A percentile compares a stretch with the other conserved stretches of the same genome.
Evolutionary conservation across 2,329 filamentous ascomycete genomes (phyloP).

Genomic region (Talaromyces piceae): DNA sequence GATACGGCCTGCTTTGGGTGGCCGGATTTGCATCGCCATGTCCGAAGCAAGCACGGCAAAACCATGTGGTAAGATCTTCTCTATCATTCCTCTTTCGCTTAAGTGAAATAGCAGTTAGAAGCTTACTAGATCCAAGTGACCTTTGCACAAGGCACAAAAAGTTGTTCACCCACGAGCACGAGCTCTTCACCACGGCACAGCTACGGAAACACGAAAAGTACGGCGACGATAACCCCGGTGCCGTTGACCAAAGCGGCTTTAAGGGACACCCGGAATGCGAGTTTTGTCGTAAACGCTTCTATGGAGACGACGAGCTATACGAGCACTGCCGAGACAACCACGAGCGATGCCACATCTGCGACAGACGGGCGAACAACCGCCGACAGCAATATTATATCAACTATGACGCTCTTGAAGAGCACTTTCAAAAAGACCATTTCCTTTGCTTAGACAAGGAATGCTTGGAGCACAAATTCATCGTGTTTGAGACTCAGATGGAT

Average conservation of each 20-base stretch:
- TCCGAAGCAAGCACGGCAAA: slow-evolving; percentile 72
- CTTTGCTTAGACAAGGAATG: slow-evolving; percentile 80
- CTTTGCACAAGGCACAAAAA: slow-evolving; percentile 92
- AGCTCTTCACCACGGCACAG: slow-evolving; percentile 75
- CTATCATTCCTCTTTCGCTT: not conserved
- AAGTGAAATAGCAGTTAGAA: not conserved
- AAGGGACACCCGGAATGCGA: slow-evolving; percentile 90
- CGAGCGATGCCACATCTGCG: slow-evolving; percentile 91
- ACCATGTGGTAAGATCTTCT: slow-evolving; percentile 62
- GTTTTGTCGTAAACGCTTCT: slow-evolving; percentile 88
- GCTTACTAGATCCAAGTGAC: slow-evolving; percentile 56
- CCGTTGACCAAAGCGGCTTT: slow-evolving; percentile 88
- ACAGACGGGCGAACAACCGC: slow-evolving; percentile 54
- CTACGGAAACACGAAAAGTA: slow-evolving; percentile 80
- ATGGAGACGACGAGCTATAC: slow-evolving; percentile 91
- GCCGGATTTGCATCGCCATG: slow-evolving; percentile 73
- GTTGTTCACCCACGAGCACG: slow-evolving; percentile 96
- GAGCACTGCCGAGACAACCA: slow-evolving; percentile 89
- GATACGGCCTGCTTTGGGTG: slow-evolving; percentile 78
- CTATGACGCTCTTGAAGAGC: slow-evolving; percentile 76
- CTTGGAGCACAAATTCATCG: slow-evolving; percentile 93
- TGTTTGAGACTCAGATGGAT: slow-evolving; percentile 92
- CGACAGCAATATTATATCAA: slow-evolving; percentile 86
- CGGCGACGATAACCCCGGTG: slow-evolving; percentile 85
- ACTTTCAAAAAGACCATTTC: slow-evolving; percentile 84